Evolutionary conservation across 495 filamentous ascomycete genomes (phyloP), one percentile per base, ranked within the genome.

Genomic region (Aspergillus indologenus): DNA sequence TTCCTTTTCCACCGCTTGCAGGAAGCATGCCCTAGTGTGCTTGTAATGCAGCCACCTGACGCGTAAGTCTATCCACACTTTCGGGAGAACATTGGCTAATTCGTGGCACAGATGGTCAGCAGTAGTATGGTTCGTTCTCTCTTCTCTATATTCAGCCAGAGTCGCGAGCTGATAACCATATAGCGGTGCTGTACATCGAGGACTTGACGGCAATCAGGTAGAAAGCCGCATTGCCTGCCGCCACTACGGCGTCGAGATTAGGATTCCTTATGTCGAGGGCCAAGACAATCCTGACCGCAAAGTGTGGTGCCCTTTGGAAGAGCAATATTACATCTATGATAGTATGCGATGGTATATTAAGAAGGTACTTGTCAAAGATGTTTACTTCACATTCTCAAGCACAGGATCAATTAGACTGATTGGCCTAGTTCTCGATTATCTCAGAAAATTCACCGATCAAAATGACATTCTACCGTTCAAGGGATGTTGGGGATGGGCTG

Each of bases 1-100:
- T 90, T 88, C 66, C 77, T 90, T 51, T 83, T 81, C 58, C 79
- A 79, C 61, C 74, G 82, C 0, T 67, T 90, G 51, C 72, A 79
- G 54, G 63, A 66, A 19, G 55, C 67, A 6, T 67, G 71, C 17
- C 68, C 76, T 18, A 65, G 64, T 0, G 71, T 85, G 12, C 71
- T 79, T 44, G 73, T 88, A 20, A 74, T 88, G 65, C 84, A 87
- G 57, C 86, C 86, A 0, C 72, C 77, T 43, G 78, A 88, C 68
- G 80, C 83, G 56, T 87, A 82, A 79, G 75, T 70, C 1, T 15
- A 29, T 23, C 17, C 18, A 5, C 4, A 8, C 45, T 45, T 3
- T 6, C 8, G 49, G 15, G n/a, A 54, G 18, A 22, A 15, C 19
- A 23, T 0, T n/a, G 3, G 20, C 40, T 52, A 21, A 24, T 23